Evolutionary conservation across 768 basidiomycete species (phyloP).

Genomic region (Boletus speciosus): DNA sequence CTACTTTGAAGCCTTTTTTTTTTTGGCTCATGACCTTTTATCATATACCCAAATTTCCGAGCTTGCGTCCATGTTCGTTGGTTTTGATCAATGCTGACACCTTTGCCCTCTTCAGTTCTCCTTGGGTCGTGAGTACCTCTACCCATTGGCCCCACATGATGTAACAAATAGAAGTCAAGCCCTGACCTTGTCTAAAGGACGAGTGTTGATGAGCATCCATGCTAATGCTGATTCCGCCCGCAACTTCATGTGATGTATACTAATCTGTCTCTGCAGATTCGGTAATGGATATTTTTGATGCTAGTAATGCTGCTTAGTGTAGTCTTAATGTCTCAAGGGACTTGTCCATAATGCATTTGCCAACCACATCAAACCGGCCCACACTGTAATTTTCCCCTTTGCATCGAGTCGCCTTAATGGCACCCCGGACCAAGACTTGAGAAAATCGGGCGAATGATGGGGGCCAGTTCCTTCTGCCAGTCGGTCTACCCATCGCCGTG

Average conservation of each 20-base stretch:
- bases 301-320: neutral
- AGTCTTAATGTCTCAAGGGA: conserved; percentile 10
- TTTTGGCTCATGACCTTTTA: conserved; percentile 58
- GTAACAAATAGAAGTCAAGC: conserved; percentile 88
- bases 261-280: conserved; percentile 14
- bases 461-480: conserved; percentile 35
- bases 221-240: conserved; percentile 71
- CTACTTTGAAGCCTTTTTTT: conserved; percentile 68
- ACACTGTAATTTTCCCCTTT: conserved; percentile 40
- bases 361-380: conserved; percentile 55
- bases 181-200: conserved; percentile 76
- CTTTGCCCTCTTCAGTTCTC: neutral
- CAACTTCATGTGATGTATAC: conserved; percentile 7
- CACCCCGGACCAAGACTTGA: conserved; percentile 31
- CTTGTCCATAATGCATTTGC: conserved; percentile 59
- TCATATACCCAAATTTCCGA: conserved; percentile 95
- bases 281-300: neutral
- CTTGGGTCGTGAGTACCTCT: conserved; percentile 34
- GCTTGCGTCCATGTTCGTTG: conserved; percentile 23
- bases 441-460: conserved; percentile 17
- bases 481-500: conserved; percentile 50
- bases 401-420: conserved; percentile 38
- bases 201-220: conserved; percentile 76
- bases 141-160: conserved; percentile 43
- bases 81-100: conserved; percentile 11